These are phyloP conservation scores for Corymbia citriodora DNA, from an alignment of 441 rosid species.

Conservation along the genomic window DNA sequence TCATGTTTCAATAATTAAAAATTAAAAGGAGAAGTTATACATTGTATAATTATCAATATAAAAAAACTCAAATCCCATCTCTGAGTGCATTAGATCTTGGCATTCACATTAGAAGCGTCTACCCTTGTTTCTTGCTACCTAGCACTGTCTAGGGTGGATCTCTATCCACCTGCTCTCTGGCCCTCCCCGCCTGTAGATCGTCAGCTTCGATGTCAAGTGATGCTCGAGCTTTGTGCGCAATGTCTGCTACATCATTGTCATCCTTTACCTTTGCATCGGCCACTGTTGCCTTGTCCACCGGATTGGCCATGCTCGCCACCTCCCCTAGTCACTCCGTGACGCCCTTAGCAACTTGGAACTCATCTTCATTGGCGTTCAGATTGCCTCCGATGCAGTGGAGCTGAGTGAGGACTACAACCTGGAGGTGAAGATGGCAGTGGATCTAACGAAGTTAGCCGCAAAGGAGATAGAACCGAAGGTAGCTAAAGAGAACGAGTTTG, in stretches of 20 bases:
- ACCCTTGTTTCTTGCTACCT: neutral
- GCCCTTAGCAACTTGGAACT: neutral
- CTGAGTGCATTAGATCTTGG: neutral
- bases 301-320: neutral
- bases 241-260: neutral
- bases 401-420: neutral
- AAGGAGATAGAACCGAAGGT: neutral
- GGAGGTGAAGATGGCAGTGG: neutral
- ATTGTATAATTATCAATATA: fast-evolving
- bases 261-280: neutral
- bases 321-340: neutral
- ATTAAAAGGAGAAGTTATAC: neutral
- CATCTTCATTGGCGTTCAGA: neutral
- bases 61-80: neutral
- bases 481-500: neutral
- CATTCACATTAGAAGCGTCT: neutral
- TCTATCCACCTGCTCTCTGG: neutral
- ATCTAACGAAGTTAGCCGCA: neutral
- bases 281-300: neutral
- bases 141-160: neutral
- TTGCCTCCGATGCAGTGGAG: neutral
- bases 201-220: neutral
- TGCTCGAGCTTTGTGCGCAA: neutral
- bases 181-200: neutral
- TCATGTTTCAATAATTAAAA: neutral